phyloP scores from a whole-genome alignment of 1,139 yeast genomes.

The Wickerhamomyces sp. region DNA sequence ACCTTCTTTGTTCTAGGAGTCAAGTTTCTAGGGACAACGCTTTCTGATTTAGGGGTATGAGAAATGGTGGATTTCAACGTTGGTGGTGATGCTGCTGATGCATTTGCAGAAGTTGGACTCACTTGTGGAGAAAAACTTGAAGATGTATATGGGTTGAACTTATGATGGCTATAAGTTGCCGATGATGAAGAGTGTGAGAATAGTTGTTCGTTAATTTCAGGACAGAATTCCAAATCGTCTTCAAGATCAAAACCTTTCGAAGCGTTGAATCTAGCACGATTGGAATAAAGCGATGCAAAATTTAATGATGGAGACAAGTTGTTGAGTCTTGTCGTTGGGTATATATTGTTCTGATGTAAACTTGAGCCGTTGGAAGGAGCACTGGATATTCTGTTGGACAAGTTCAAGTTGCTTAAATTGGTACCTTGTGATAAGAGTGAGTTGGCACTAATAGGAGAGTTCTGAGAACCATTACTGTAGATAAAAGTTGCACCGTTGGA shows the following conservation, averaged over 20 bases:
- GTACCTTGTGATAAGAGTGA: no score
- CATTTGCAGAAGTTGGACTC: slow-evolving; percentile 20
- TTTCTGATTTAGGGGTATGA: slow-evolving; percentile 9
- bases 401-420: slow-evolving; percentile 18
- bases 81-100: slow-evolving; percentile 21
- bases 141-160: slow-evolving; percentile 59
- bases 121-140: slow-evolving; percentile 45
- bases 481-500: no score
- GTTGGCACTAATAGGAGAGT: no score
- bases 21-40: slow-evolving; percentile 15
- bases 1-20: slow-evolving; percentile 60
- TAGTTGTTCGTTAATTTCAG: slow-evolving; percentile 37
- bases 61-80: slow-evolving; percentile 9
- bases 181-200: slow-evolving; percentile 3
- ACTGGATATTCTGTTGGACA: slow-evolving; percentile 14
- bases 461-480: no score
- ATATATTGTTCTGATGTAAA: slow-evolving; percentile 1
- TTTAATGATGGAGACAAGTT: slow-evolving; percentile 18
- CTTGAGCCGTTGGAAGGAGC: background rate
- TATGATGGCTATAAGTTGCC: slow-evolving; percentile 23
- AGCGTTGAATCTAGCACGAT: slow-evolving; percentile 22
- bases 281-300: slow-evolving; percentile 22
- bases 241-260: slow-evolving; percentile 61
- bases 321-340: slow-evolving; percentile 1
- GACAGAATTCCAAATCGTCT: slow-evolving; percentile 65